Evolutionary conservation across 495 filamentous ascomycete species (phyloP), one percentile per base, ranked within the genome.

Genomic region (Halenospora varia): DNA sequence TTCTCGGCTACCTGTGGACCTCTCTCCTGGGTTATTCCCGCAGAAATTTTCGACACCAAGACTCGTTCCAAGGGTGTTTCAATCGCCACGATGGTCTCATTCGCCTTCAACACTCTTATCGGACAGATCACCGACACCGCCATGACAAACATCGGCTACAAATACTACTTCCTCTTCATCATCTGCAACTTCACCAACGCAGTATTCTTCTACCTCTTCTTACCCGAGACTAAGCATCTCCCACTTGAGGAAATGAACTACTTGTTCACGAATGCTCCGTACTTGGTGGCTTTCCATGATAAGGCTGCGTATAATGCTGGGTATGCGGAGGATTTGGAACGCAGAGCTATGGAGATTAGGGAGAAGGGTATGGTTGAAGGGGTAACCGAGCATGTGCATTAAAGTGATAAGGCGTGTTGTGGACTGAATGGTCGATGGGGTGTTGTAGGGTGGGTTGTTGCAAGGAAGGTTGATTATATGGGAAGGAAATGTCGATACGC

Each of bases 241-340:
- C 59, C 62, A 22, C 59, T 65, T 10, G 62, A 65, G 51, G 62
- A 65, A 46, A 65, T 65, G 62, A 62, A 65, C 25, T 64, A 64
- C 19, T 73, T 90, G 53, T 89, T 88, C 72, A 79, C 79, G 17
- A 78, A 87, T 68, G 83, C 86, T 9, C 85, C 87, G 9, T 80
- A 78, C 73, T 79, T 90, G 61, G 81, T 88, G 2, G 77, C 81
- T 1, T 75, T 76, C 0, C 48, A 53, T 10, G 53, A 61, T 54
- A 64, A 64, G 2, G 74, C 68, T 49, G 70, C 68, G 54, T 66
- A 68, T 48, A 55, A 41, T 0, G 75, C 76, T 15, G 70, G 66
- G 42, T 70, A 71, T 58, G 61, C 69, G 9, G 66, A 66, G 29
- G 77, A 78, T 59, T 59, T 79, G 10, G 73, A 75, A 48, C 57